A percentile compares a stretch with the other conserved stretches of the same genome.
Conservation (phyloP, 73 alveolate species). For the Paramecium sexaurelia region DNA sequence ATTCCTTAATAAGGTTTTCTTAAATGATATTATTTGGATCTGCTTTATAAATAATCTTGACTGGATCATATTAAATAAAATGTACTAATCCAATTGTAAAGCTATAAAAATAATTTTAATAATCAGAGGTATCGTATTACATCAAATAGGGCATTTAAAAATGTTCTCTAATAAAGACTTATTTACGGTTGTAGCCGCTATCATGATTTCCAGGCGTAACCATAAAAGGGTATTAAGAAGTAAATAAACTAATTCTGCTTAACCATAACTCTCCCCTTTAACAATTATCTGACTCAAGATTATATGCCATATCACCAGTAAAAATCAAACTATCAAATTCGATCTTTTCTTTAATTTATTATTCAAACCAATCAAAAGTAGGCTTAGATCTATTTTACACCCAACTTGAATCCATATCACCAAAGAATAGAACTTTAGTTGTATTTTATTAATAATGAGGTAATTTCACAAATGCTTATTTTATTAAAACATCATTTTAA, state of each 20-base stretch:
- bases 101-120: slow-evolving; percentile 31
- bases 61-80: slow-evolving; percentile 19
- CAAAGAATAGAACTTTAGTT: slow-evolving; percentile 2
- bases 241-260: not conserved
- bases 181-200: not conserved
- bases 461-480: not conserved
- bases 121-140: not conserved
- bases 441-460: not conserved
- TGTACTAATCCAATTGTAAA: not conserved
- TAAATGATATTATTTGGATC: not conserved
- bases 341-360: not conserved
- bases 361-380: slow-evolving; percentile 46
- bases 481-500: not conserved
- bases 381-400: not conserved
- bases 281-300: slow-evolving; percentile 37
- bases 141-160: not conserved
- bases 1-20: not conserved
- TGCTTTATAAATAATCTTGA: not conserved
- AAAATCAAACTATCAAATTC: not conserved
- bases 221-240: slow-evolving; percentile 40
- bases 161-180: not conserved
- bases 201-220: slow-evolving; percentile 53
- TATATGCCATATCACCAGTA: slow-evolving; percentile 42
- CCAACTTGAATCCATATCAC: slow-evolving; percentile 61
- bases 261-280: not conserved